These are phyloP conservation scores for Piper longum DNA, from an alignment of 164 flowering plant species.

Conservation along the genomic window DNA sequence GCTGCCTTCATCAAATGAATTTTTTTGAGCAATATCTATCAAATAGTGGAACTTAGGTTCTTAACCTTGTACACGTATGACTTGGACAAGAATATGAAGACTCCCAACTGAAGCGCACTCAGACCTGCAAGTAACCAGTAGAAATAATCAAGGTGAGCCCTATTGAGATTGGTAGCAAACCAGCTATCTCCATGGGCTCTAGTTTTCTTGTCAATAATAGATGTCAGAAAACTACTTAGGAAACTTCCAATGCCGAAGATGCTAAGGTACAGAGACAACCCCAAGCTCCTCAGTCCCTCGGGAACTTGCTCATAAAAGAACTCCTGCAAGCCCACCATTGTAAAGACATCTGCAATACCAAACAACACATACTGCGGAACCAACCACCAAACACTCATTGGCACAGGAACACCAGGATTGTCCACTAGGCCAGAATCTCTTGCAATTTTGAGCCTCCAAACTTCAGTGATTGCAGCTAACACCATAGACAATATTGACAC, in stretches of 20 bases:
- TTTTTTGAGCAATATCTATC: too few species aligned
- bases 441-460: slow-evolving; percentile 10
- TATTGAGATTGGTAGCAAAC: slow-evolving; percentile 14
- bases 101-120: slow-evolving; percentile 1
- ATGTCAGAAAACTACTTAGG: slow-evolving; percentile 13
- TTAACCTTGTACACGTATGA: slow-evolving; percentile 7
- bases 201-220: slow-evolving; percentile 8
- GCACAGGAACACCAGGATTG: slow-evolving; percentile 9
- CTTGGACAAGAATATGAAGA: slow-evolving; percentile 8
- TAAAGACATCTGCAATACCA: slow-evolving; percentile 12
- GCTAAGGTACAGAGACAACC: slow-evolving; percentile 11
- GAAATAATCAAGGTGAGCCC: slow-evolving; percentile 16
- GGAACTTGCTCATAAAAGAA: slow-evolving; percentile 19
- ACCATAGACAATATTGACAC: slow-evolving; percentile 15
- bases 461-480: slow-evolving; percentile 22
- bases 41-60: too few species aligned
- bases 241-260: slow-evolving; percentile 18
- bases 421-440: slow-evolving; percentile 12
- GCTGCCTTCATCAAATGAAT: too few species aligned
- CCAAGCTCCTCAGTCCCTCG: slow-evolving; percentile 10
- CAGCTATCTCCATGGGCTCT: slow-evolving; percentile 8
- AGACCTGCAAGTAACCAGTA: slow-evolving; percentile 17
- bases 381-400: slow-evolving; percentile 19
- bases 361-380: slow-evolving; percentile 11
- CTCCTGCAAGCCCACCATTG: slow-evolving; percentile 17